Base-by-base conservation (phyloP, 768 basidiomycete genomes). In the Lyophyllum atratum region DNA sequence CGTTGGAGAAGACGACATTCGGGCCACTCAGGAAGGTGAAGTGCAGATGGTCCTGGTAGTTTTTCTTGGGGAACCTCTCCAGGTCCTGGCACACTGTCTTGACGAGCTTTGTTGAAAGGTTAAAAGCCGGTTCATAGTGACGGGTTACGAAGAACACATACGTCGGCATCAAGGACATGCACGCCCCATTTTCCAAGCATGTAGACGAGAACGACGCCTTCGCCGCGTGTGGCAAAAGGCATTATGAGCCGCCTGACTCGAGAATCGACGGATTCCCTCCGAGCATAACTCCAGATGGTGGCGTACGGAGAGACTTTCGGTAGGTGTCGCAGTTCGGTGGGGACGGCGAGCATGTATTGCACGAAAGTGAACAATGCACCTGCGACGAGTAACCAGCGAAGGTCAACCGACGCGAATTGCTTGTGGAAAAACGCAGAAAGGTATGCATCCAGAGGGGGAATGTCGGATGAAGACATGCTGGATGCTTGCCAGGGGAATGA, bases 101-200 rank as follows among this genome's bases (percentile, higher is more conserved):
- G 39, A 70, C 50, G 37, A 68, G 60, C 73, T 72, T 46, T 43
- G 43, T 7, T 28, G 31, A 26, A 29, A 29, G 33, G n/a, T 51
- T 12, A 15, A 24, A 28, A 33, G 11, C 33, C 6, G 26, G 49
- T 5, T 14, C 4, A 19, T 4, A 47, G 40, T 15, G 19, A 44
- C 2, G 28, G 12, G 31, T 22, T 19, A 17, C 14, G 49, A 7
- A 15, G 28, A 11, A 2, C 17, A 55, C 68, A 21, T 45, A 75
- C 77, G 53, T 71, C 63, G 4, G 58, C 58, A 44, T 78, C 76
- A 11, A 77, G 57, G 21, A 78, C 65, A 45, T 78, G 76, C 37
- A 78, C 66, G 39, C 71, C 71, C 77, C 77, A 78, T 60, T 68
- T 65, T 21, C 77, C 76, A 5, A 78, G 67, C 49, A 70, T 70